These are phyloP conservation scores for Botrytis pseudocinerea DNA, from an alignment of 2,329 filamentous ascomycete genomes.

Conservation along the genomic window DNA sequence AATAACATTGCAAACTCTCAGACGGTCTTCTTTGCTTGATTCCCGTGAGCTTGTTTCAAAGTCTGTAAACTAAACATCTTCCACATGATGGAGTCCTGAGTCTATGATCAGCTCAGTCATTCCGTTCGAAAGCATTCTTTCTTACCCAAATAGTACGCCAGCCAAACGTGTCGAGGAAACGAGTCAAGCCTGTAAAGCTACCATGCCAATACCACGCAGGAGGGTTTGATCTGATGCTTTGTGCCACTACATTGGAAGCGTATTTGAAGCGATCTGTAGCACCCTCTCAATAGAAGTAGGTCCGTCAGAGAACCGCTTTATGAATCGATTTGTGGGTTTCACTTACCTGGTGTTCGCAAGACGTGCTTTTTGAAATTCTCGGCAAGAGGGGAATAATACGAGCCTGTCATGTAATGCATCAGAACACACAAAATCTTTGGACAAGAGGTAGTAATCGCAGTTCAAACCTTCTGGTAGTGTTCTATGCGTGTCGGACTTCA, in stretches of 20 bases:
- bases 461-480: constrained; percentile 32
- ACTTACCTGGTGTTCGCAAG: constrained; percentile 31
- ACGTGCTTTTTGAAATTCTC: constrained; percentile 33
- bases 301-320: too few species aligned
- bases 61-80: too few species aligned
- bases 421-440: too few species aligned
- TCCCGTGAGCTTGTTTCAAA: too few species aligned
- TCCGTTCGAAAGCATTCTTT: too few species aligned
- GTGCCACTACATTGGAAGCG: background rate
- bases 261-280: background rate
- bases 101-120: too few species aligned
- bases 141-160: background rate
- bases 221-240: background rate
- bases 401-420: constrained; percentile 25
- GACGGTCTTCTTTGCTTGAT: too few species aligned
- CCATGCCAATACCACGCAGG: background rate
- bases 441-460: too few species aligned
- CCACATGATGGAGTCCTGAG: too few species aligned
- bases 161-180: background rate
- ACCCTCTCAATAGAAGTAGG: too few species aligned
- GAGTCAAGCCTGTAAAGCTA: background rate
- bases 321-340: background rate
- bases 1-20: too few species aligned
- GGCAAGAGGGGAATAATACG: constrained; percentile 31
- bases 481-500: constrained; percentile 32